Evolutionary conservation across 225 moss, liverwort and hornwort species (phyloP), one percentile per base, ranked within the genome.

Genomic region (Lunularia cruciata): DNA sequence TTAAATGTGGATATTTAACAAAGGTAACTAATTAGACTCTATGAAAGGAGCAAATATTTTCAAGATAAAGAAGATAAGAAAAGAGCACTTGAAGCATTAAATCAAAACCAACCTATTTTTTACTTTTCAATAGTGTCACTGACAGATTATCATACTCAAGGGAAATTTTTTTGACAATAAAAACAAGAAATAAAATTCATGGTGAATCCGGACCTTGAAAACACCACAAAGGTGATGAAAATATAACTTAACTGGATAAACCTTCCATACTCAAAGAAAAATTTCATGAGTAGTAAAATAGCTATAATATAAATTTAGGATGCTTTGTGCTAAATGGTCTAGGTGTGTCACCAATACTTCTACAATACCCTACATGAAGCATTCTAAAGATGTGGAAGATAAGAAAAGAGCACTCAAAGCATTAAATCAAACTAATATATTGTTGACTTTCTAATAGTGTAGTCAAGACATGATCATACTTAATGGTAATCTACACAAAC

Each of bases 361-460:
- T n/a, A n/a, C n/a, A n/a, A n/a, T n/a, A n/a, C n/a, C n/a, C n/a
- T n/a, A n/a, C n/a, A n/a, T n/a, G n/a, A 47, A 10, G 10, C 18
- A 47, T 18, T 47, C n/a, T n/a, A n/a, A 14, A 57, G 8, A 58
- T 1, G 8, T 9, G 31, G 3, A 6, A 68, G 1, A 39, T 36
- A 26, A 51, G 39, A 26, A 66, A 16, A 61, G 12, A 43, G 43
- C 1, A 10, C 6, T 8, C 20, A 11, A 59, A 60, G 37, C 37
- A 11, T 1, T 8, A 11, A 5, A 43, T 18, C 37, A 19, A 18
- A 48, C 47, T 16, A 57, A 94, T 91, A 89, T 91, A 89, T 73
- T 93, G 82, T 82, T 98, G 96, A 68, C 92, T 98, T 70, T 93
- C 96, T 78, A 98, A 78, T 77, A 89, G 96, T 47, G 85, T 88